Evolutionary conservation across 139 green algal species (phyloP).

Genomic region (Ulvella scutata): DNA sequence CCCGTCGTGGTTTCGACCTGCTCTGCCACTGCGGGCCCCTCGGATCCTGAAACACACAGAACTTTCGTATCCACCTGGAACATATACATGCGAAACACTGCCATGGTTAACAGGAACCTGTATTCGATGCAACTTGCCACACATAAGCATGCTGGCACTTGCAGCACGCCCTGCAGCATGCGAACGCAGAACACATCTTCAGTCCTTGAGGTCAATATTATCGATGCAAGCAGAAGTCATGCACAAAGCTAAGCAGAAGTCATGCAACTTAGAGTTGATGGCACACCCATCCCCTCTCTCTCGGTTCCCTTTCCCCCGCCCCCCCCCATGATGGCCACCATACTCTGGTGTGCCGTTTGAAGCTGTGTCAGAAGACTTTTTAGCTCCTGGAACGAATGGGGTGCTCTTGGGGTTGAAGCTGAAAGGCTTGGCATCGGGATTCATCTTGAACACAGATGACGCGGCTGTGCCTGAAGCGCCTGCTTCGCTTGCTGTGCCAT

Average conservation of each 20-base stretch:
- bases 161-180: no score
- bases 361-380: neutral
- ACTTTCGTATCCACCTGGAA: no score
- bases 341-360: neutral
- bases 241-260: no score
- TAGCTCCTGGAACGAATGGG: neutral
- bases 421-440: neutral
- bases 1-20: neutral
- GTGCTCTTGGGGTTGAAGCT: conserved; percentile 2
- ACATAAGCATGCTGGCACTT: no score
- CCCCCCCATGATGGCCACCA: neutral
- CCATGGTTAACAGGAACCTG: no score
- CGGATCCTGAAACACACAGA: neutral
- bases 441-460: neutral
- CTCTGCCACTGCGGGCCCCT: neutral
- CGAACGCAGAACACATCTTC: no score
- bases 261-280: neutral
- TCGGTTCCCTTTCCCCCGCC: neutral
- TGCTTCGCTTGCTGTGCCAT: no score
- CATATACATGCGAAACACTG: no score
- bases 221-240: no score
- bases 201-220: no score
- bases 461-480: no score
- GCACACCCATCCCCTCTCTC: neutral
- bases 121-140: no score